These are phyloP conservation scores for Colletotrichum siamense DNA, from an alignment of 2,329 filamentous ascomycete genomes.

Conservation along the genomic window DNA sequence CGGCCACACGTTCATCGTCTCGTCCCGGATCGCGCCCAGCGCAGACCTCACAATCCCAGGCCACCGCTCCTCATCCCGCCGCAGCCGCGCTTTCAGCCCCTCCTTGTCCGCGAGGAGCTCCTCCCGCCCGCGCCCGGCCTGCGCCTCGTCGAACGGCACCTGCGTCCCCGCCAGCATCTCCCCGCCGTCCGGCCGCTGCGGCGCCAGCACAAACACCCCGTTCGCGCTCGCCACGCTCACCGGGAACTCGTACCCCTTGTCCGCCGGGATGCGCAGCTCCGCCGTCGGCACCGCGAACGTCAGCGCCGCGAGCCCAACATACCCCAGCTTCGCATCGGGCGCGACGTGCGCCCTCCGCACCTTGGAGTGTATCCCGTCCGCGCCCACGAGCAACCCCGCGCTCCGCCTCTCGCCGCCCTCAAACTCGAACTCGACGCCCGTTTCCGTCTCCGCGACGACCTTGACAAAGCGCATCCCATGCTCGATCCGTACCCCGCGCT, in stretches of 20 bases:
- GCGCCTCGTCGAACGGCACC: slow-evolving; percentile 36
- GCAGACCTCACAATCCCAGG: slow-evolving; percentile 41
- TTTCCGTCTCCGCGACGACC: slow-evolving; percentile 43
- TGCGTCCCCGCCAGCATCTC: slow-evolving; percentile 47
- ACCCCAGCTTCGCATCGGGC: slow-evolving; percentile 52
- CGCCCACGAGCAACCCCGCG: slow-evolving; percentile 56
- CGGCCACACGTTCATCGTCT: slow-evolving; percentile 51
- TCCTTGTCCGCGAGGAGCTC: slow-evolving; percentile 42
- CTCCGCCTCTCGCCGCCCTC: slow-evolving; percentile 44
- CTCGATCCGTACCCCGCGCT: slow-evolving; percentile 41
- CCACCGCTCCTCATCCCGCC: slow-evolving; percentile 37
- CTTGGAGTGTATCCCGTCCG: slow-evolving; percentile 65
- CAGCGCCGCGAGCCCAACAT: slow-evolving; percentile 52
- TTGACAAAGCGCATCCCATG: slow-evolving; percentile 54
- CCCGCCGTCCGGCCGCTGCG: slow-evolving; percentile 45
- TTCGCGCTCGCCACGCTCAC: slow-evolving; percentile 46
- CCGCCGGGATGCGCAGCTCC: slow-evolving; percentile 37
- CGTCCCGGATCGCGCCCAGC: slow-evolving; percentile 32
- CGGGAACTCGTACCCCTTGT: slow-evolving; percentile 41
- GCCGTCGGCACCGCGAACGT: slow-evolving; percentile 37
- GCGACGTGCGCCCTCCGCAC: slow-evolving; percentile 55
- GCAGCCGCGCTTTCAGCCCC: slow-evolving; percentile 37
- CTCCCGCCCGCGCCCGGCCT: slow-evolving; percentile 47
- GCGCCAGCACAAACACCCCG: slow-evolving; percentile 57
- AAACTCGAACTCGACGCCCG: slow-evolving; percentile 51